Evolutionary conservation across 2,329 filamentous ascomycete genomes (phyloP), one percentile per base, ranked within the genome.

Genomic region (Malbranchea zuffiana): DNA sequence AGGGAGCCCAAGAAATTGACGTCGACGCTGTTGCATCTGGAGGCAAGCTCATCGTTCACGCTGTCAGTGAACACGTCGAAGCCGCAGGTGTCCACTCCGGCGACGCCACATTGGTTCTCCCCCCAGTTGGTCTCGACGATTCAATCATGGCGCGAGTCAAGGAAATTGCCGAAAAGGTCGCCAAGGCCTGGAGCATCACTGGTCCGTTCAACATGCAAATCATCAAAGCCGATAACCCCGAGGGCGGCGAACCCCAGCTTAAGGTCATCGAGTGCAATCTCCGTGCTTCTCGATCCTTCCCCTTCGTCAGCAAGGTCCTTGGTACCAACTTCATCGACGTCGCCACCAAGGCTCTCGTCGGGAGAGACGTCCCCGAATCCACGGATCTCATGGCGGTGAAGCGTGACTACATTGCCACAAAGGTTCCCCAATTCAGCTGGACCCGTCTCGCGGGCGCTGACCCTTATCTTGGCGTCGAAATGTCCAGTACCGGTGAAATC

Each of bases 141-240:
- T 65, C 63, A 40, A 82, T 80, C 47, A 82, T 94, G 74, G 75
- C 74, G 47, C 84, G 90, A 43, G 75, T 94, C 55, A 96, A 95
- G 76, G 84, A 84, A 50, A 96, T 98, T 51, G 88, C 90, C 11
- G 65, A 87, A 62, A 96, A 94, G 74, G 87, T 98, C 35, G 90
- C 90, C 48, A 82, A 90, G 65, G 90, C 90, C 32, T 95, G 88
- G 85, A 86, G 74, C 55, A 96, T 96, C 61, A 96, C 86, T 13
- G 90, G 90, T 38, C 90, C 90, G 41, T 98, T 96, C 77, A 98
- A 98, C 74, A 96, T 98, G 88, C 90, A 98, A 60, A 93, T 98
- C 64, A 96, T 98, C 74, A 93, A 93, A 69, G 85, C 82, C 23
- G 72, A 83, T 8, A 69, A 81, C 53, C 75, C 80, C 20, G 78